phyloP scores from a whole-genome alignment of 805 yeast species.

The Saturnispora sekii region DNA sequence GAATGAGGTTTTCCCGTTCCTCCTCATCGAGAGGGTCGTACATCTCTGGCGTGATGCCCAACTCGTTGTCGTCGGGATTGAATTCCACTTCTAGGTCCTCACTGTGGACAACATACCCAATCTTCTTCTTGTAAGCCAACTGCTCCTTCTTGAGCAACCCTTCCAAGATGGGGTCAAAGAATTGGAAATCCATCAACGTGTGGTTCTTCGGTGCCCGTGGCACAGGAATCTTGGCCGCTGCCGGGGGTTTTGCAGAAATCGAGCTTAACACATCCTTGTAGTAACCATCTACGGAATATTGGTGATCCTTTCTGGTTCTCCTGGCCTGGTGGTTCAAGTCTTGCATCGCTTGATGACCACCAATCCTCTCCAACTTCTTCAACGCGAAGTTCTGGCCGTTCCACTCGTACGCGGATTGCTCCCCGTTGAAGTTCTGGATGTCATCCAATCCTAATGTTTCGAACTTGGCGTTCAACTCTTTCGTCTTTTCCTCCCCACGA shows the following conservation, averaged over 20 bases:
- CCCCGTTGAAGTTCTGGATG: conserved; percentile 81
- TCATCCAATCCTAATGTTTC: conserved; percentile 87
- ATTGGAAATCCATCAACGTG: conserved; percentile 64
- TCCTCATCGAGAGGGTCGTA: conserved; percentile 20
- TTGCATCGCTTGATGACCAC: conserved; percentile 46
- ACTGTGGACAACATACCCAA: conserved; percentile 42
- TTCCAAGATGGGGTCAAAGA: conserved; percentile 47
- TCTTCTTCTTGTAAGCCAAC: conserved; percentile 48
- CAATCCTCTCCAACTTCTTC: conserved; percentile 35
- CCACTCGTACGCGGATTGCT: conserved; percentile 88
- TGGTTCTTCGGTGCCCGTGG: conserved; percentile 57
- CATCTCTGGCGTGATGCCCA: conserved; percentile 26
- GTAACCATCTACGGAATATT: conserved; percentile 67
- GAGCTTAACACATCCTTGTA: conserved; percentile 54
- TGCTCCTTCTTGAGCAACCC: conserved; percentile 56
- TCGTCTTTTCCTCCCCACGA: conserved; percentile 76
- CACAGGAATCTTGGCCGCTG: conserved; percentile 30
- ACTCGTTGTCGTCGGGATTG: conserved; percentile 31
- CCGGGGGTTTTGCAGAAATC: conserved; percentile 24
- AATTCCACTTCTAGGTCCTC: conserved; percentile 47
- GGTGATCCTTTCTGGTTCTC: conserved; percentile 70
- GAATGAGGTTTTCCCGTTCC: conserved; percentile 18
- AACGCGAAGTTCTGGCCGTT: conserved; percentile 81
- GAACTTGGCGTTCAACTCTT: conserved; percentile 68
- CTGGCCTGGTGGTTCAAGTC: conserved; percentile 42